phyloP scores from a whole-genome alignment of 345 rosid species.

The Excoecaria cochinchinensis region DNA sequence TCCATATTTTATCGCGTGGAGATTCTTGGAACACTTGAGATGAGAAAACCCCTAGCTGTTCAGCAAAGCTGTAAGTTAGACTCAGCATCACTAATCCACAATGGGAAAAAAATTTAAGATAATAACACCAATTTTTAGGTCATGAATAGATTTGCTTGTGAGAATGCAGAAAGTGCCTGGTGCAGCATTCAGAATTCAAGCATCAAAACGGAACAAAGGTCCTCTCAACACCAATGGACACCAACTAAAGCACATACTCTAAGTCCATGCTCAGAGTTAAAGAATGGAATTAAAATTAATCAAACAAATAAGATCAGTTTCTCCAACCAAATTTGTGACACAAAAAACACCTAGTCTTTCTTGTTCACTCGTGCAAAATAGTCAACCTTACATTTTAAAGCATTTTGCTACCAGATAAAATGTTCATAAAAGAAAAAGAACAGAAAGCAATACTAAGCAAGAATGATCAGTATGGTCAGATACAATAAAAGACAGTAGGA shows the following conservation, averaged over 20 bases:
- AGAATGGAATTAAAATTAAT: background rate
- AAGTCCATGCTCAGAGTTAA: background rate
- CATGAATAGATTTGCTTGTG: background rate
- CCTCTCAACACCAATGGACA: background rate
- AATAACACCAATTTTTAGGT: background rate
- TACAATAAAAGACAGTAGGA: background rate
- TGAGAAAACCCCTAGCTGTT: constrained; percentile 96
- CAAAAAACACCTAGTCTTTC: background rate
- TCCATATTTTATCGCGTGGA: constrained; percentile 69
- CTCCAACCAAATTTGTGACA: background rate
- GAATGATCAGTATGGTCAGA: background rate
- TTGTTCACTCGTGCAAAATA: background rate
- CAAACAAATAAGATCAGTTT: background rate
- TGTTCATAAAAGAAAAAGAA: background rate
- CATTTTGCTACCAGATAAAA: background rate
- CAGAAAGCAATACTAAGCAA: background rate
- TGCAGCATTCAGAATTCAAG: constrained; percentile 5
- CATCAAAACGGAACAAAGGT: background rate
- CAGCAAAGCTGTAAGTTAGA: constrained; percentile 25
- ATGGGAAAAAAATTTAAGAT: background rate
- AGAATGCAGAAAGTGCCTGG: background rate
- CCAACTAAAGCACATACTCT: background rate
- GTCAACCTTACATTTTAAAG: background rate
- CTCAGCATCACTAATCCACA: background rate
- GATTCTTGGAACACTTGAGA: constrained; percentile 96